These are phyloP conservation scores for Exophiala sideris DNA, from an alignment of 2,329 filamentous ascomycete genomes.

Conservation along the genomic window DNA sequence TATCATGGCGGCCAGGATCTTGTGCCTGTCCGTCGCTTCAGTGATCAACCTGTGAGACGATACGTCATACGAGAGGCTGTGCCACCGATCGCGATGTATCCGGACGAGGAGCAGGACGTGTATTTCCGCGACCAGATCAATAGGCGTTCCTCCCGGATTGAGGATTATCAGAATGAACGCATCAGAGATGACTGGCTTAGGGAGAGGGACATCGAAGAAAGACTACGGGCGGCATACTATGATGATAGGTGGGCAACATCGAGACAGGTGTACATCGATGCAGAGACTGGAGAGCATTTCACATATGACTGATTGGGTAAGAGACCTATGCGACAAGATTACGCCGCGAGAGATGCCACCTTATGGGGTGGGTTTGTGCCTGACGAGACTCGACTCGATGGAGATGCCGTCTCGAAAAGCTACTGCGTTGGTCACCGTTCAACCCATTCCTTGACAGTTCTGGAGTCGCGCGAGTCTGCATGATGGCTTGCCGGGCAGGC, in stretches of 20 bases:
- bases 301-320: not conserved
- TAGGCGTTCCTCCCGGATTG: not conserved
- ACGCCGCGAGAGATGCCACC: not conserved
- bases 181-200: constrained; percentile 3
- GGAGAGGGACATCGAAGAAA: no score
- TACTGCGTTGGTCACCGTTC: no score
- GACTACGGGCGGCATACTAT: no score
- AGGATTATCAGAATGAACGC: constrained; percentile 5
- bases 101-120: constrained; percentile 1
- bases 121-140: not conserved
- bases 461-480: no score
- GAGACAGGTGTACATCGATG: not conserved
- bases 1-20: constrained; percentile 4
- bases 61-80: not conserved
- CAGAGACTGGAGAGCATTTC: not conserved
- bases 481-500: no score
- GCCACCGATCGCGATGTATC: not conserved
- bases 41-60: not conserved
- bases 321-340: not conserved
- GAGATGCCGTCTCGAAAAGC: no score
- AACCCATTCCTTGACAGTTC: no score
- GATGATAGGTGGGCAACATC: no score
- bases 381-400: no score
- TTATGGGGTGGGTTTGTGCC: no score
- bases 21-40: not conserved